Base-by-base conservation (phyloP, 2,329 filamentous ascomycete species). In the Botrytis elliptica region DNA sequence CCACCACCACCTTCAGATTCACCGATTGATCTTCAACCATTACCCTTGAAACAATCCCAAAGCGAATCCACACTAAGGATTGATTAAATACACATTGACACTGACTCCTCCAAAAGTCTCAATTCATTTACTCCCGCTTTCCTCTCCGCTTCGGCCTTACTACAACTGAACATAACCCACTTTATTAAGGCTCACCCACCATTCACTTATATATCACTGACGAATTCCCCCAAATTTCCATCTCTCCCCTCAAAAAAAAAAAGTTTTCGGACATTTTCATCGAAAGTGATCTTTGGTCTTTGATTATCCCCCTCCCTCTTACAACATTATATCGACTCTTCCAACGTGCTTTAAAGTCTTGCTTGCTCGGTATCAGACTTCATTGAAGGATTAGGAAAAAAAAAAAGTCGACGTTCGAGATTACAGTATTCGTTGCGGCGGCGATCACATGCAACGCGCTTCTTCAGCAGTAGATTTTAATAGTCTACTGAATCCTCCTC, bases 361-460 rank as follows among this genome's bases (percentile, higher is more conserved):
- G 7, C 64, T 40, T 33, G 25, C 49, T 42, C 20, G 46, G 22
- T 38, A 52, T 52, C n/a, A 25, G 64, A 52, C 64, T 52, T 20
- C 2, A 52, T 40, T n/a, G 33, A 67, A n/a, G 64, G 33, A 42
- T 1, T 40, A 40, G 12, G 40, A 4, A 49, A 16, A 25, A 22
- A 33, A n/a, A 38, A 33, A 49, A 38, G 46, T 55, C 64, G 46
- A 52, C 18, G 10, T 16, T 40, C 6, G 6, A 40, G 25, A 20
- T 55, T 55, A 38, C 20, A 46, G 8, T 14, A 44, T 79, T 80
- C 81, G 82, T 79, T 79, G 79, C 78, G 79, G 79, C 79, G 81
- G 81, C 84, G 82, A 86, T 90, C 90, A 91, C 88, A 93, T 93
- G 91, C 91, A 92, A 88, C 89, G 89, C 84, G 87, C 89, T 86